These are phyloP conservation scores for Nannizziopsis arthrosporioides DNA, from an alignment of 2,329 filamentous ascomycete genomes.

Conservation along the genomic window DNA sequence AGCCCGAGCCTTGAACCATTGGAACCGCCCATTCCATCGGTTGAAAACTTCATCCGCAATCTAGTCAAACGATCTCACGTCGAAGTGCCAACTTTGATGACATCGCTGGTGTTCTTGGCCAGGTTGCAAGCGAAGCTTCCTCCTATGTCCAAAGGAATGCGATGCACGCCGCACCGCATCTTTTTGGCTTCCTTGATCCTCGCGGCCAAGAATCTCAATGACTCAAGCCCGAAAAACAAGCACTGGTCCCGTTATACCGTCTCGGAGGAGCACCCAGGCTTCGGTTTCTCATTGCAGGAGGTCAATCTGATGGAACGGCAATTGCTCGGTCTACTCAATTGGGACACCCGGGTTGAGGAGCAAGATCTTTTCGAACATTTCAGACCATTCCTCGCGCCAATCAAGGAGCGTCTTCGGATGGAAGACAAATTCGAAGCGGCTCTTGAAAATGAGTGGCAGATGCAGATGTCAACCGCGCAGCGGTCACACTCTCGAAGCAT, in stretches of 20 bases:
- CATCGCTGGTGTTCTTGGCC: conserved; percentile 82
- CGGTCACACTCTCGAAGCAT: background rate
- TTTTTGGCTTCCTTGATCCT: conserved; percentile 60
- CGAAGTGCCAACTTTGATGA: conserved; percentile 95
- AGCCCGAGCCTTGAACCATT: conserved; percentile 44
- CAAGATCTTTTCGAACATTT: conserved; percentile 79
- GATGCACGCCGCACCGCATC: conserved; percentile 94
- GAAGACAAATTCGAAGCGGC: conserved; percentile 12
- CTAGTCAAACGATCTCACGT: conserved; percentile 89
- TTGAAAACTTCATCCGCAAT: conserved; percentile 85
- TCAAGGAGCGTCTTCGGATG: conserved; percentile 41
- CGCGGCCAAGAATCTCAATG: conserved; percentile 94
- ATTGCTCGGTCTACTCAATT: conserved; percentile 84
- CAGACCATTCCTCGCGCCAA: conserved; percentile 76
- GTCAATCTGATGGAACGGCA: conserved; percentile 99
- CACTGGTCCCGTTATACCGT: conserved; percentile 94
- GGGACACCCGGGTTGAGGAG: conserved; percentile 77
- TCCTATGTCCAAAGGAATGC: conserved; percentile 88
- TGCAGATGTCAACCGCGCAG: conserved; percentile 3
- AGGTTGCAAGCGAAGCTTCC: conserved; percentile 75
- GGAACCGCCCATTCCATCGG: conserved; percentile 52
- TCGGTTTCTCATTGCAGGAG: conserved; percentile 87
- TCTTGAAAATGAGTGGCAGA: conserved; percentile 9
- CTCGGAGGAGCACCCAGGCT: conserved; percentile 59
- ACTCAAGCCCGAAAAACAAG: conserved; percentile 99